Conservation (phyloP, 192 early-diverging fungal genomes). For the Geranomyces michiganensis region DNA sequence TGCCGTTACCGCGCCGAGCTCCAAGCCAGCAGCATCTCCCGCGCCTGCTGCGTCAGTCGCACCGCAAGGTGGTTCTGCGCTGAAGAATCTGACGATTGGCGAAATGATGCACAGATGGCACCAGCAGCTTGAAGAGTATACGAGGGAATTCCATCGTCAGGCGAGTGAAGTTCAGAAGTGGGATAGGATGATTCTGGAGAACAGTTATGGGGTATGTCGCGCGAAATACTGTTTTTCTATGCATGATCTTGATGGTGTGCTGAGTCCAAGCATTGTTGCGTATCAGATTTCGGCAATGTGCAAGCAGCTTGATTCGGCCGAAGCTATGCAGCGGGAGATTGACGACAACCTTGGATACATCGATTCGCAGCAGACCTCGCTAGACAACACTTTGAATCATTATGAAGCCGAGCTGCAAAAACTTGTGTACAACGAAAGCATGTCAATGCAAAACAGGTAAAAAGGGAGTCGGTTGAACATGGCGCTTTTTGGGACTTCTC, state of each 20-base stretch:
- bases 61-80: constrained; percentile 31
- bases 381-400: constrained; percentile 74
- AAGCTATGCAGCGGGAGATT: constrained; percentile 76
- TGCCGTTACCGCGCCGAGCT: constrained; percentile 15
- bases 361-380: constrained; percentile 81
- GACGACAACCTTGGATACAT: constrained; percentile 87
- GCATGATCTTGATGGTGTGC: background rate
- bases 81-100: constrained; percentile 88
- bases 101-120: constrained; percentile 93
- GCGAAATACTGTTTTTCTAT: background rate
- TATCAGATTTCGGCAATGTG: constrained; percentile 75
- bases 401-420: constrained; percentile 74
- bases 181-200: constrained; percentile 86
- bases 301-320: constrained; percentile 71
- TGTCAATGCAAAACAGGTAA: constrained; percentile 30
- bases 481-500: background rate
- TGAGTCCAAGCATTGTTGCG: background rate
- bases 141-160: constrained; percentile 82
- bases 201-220: constrained; percentile 70
- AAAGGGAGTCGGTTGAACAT: background rate
- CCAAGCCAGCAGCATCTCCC: constrained; percentile 38
- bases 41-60: constrained; percentile 32
- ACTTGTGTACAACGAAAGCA: constrained; percentile 22
- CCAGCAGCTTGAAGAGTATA: constrained; percentile 73
- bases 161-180: constrained; percentile 80